These are phyloP conservation scores for Polygonum maritimum DNA, from an alignment of 148 eudicot genomes.

Conservation along the genomic window DNA sequence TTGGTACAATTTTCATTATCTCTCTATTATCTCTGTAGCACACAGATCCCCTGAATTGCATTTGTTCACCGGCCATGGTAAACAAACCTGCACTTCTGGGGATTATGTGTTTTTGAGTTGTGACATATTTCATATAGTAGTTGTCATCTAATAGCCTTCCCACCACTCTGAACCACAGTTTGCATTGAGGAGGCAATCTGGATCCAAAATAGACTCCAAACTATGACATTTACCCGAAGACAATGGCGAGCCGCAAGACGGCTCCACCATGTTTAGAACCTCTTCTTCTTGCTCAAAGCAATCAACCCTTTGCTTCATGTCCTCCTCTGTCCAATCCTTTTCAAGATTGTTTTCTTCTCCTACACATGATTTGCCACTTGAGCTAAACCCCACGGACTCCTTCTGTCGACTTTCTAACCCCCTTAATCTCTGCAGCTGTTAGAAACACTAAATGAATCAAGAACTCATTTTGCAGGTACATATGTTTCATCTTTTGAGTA, in stretches of 20 bases:
- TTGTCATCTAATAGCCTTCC: background rate
- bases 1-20: background rate
- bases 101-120: background rate
- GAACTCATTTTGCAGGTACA: background rate
- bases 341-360: slow-evolving; percentile 1
- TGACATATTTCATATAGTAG: background rate
- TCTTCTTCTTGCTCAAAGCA: background rate
- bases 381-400: background rate
- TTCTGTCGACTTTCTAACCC: background rate
- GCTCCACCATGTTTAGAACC: background rate
- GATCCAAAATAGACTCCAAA: slow-evolving; percentile 5
- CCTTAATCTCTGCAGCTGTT: slow-evolving; percentile 2
- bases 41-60: background rate
- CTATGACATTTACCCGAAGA: slow-evolving; percentile 1
- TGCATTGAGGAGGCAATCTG: background rate
- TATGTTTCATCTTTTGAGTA: too few relatives aligned
- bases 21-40: background rate
- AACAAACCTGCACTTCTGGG: background rate
- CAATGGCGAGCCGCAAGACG: slow-evolving; percentile 1
- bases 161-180: slow-evolving; percentile 5
- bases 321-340: background rate
- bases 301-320: background rate
- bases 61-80: background rate
- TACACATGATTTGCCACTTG: background rate
- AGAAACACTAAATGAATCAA: background rate